Conservation (phyloP, 768 basidiomycete genomes). For the Rhizopogon sp. region DNA sequence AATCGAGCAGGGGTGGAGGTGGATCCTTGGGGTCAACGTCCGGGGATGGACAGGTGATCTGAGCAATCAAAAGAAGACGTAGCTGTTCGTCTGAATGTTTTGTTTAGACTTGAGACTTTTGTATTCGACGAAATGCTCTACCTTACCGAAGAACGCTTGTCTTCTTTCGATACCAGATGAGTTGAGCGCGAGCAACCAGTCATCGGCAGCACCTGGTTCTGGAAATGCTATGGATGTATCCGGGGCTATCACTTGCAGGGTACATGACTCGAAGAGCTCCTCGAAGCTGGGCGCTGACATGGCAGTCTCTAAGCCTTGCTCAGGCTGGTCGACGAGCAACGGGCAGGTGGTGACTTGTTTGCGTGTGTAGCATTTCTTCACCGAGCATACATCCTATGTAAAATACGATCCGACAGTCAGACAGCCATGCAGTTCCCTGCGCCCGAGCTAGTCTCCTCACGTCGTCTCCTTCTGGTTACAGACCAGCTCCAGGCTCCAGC, state of each 20-base stretch:
- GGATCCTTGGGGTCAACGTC: slow-evolving; percentile 32
- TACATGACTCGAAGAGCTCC: slow-evolving; percentile 53
- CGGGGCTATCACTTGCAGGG: slow-evolving; percentile 61
- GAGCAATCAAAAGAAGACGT: slow-evolving; percentile 40
- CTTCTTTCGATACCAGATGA: slow-evolving; percentile 44
- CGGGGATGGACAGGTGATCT: slow-evolving; percentile 21
- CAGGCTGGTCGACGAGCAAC: no score
- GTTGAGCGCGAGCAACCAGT: slow-evolving; percentile 51
- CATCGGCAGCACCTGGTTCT: slow-evolving; percentile 36
- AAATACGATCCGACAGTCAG: background rate
- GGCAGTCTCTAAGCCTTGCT: background rate
- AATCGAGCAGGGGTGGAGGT: slow-evolving; percentile 39
- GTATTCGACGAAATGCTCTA: slow-evolving; percentile 10
- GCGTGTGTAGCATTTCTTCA: background rate
- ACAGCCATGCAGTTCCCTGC: slow-evolving; percentile 50
- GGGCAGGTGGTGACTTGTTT: background rate
- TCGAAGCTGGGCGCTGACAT: slow-evolving; percentile 47
- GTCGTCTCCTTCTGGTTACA: slow-evolving; percentile 56
- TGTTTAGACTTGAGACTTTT: slow-evolving; percentile 10
- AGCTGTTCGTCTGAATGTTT: slow-evolving; percentile 49
- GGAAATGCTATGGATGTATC: slow-evolving; percentile 62
- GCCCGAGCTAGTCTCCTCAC: slow-evolving; percentile 43
- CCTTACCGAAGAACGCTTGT: slow-evolving; percentile 73
- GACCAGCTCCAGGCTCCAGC: slow-evolving; percentile 69
- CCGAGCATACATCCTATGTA: background rate